Percentiles rank a stretch among this genome's conserved stretches.
Conservation (phyloP, 768 basidiomycete species). For the Russula ochroleuca region DNA sequence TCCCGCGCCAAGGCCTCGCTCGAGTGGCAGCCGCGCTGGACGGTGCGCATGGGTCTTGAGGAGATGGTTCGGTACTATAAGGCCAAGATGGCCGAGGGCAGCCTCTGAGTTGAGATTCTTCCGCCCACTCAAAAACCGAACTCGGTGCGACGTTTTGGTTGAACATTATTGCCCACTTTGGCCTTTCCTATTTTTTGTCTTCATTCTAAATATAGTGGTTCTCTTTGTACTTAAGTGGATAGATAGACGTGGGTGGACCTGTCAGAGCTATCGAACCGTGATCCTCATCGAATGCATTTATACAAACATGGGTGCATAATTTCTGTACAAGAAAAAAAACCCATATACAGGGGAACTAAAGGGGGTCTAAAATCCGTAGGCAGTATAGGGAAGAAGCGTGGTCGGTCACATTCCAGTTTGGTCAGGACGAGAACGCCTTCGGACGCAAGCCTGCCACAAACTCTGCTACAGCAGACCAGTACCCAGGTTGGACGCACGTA, state of each 20-base stretch:
- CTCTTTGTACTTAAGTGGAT: neutral
- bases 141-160: neutral
- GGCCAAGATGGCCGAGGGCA: constrained; percentile 81
- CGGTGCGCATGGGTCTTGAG: constrained; percentile 86
- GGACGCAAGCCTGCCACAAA: constrained; percentile 27
- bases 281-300: neutral
- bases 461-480: constrained; percentile 32
- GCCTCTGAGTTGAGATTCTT: constrained; percentile 40
- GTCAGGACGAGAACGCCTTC: neutral
- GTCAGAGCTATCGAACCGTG: neutral
- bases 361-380: neutral
- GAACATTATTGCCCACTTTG: neutral
- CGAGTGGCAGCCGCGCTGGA: constrained; percentile 91
- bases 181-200: neutral
- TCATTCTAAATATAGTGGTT: neutral
- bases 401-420: neutral
- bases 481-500: constrained; percentile 34
- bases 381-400: too few relatives aligned
- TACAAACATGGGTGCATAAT: too few relatives aligned
- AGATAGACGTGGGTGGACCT: neutral
- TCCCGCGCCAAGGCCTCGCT: constrained; percentile 80
- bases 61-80: constrained; percentile 96
- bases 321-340: neutral
- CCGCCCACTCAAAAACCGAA: neutral
- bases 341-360: too few relatives aligned